These are phyloP conservation scores for Flaveria sonorensis DNA, from an alignment of 129 eudicot species.

Conservation along the genomic window DNA sequence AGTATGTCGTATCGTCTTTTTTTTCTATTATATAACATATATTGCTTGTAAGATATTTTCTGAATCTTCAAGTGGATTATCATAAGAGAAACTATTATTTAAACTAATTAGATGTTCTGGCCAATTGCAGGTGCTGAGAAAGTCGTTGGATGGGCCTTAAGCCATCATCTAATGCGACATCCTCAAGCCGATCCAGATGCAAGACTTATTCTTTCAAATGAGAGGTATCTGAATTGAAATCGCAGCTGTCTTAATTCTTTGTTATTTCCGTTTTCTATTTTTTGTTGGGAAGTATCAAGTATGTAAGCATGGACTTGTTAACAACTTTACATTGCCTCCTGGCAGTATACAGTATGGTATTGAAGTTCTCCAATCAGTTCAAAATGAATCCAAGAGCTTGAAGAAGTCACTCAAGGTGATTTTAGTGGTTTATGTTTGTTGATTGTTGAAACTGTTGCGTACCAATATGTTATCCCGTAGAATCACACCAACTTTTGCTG, in stretches of 20 bases:
- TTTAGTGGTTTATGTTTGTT: conserved; percentile 10
- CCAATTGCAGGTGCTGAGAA: conserved; percentile 76
- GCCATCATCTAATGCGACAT: conserved; percentile 72
- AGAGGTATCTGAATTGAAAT: conserved; percentile 53
- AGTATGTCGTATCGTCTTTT: conserved; percentile 47
- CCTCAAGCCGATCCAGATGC: conserved; percentile 55
- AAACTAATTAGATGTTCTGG: background rate
- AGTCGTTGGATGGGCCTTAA: conserved; percentile 89
- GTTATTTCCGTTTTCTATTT: background rate
- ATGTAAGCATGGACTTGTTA: conserved; percentile 16
- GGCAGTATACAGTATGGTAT: conserved; percentile 73
- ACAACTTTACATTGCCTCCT: conserved; percentile 17
- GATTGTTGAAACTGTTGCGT: conserved; percentile 19
- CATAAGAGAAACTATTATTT: background rate
- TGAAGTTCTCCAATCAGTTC: conserved; percentile 60
- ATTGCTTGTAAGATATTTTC: background rate
- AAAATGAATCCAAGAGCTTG: conserved; percentile 82
- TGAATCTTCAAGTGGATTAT: background rate
- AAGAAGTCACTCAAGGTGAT: conserved; percentile 90
- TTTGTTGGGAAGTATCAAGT: conserved; percentile 14
- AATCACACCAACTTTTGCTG: conserved; percentile 11
- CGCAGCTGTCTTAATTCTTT: conserved; percentile 8
- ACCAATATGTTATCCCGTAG: conserved; percentile 4
- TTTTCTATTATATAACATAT: conserved; percentile 16
- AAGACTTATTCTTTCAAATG: conserved; percentile 57